Evolutionary conservation across 345 rosid species (phyloP), one percentile per base, ranked within the genome.

Genomic region (Noccaea caerulescens): DNA sequence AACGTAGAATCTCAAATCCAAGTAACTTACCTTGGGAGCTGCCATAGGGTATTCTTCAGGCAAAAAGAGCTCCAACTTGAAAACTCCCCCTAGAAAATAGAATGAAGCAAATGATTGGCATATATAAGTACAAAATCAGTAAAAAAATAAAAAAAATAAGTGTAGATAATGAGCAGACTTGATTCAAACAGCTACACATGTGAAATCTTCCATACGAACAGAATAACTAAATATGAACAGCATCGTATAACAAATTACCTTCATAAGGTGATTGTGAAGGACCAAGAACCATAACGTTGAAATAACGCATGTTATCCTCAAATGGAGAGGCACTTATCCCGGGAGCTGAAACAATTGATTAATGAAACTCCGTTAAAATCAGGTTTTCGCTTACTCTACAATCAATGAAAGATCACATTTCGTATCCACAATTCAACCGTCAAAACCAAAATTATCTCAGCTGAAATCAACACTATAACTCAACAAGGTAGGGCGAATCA

Each of bases 21-120:
- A 57, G 20, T 1, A 25, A 50, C 60, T 49, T 88, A 93, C 98
- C 97, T 93, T 93, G 39, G 98, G 99, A 33, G 99, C 98, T 37
- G 99, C 91, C 98, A 95, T 95, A 39, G 99, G 99, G 82, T 95
- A 95, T 76, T 95, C 99, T 86, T 95, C 99, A 18, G 99, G 99
- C 69, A 95, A 84, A 83, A 95, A 95, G 63, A 95, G 83, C 75
- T 95, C 99, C 92, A 95, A 81, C 84, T 95, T 95, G 89, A 95
- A 95, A 59, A 95, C 98, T 16, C 99, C 99, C 37, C 98, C 98
- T 94, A 80, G 23, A 67, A 69, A 66, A 38, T 2, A 56, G 10
- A 71, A 53, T 58, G 54, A 45, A 74, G 71, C 64, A 33, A 67
- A 67, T 32, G 30, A 39, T 34, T 73, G 11, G 45, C 55, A 61